These are phyloP conservation scores for Microbotryomycetes sp. DNA, from an alignment of 1,284 basidiomycete species.

Conservation along the genomic window DNA sequence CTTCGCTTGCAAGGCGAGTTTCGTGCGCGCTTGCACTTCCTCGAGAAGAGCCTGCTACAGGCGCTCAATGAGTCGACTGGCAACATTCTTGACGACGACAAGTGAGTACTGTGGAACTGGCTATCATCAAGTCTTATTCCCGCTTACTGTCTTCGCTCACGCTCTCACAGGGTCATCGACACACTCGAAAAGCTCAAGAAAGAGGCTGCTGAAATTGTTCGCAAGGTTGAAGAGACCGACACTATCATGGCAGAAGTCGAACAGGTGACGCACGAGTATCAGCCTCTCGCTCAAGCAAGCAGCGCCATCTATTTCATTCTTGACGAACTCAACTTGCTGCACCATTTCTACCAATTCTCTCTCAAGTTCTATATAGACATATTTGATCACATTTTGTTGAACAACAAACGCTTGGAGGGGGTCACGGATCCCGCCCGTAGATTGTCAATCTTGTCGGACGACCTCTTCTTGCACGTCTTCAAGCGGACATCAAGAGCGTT, in stretches of 20 bases:
- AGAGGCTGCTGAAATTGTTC: conserved; percentile 92
- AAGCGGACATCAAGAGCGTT: conserved; percentile 84
- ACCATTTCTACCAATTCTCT: conserved; percentile 99
- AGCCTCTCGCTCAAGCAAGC: conserved; percentile 91
- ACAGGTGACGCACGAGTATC: conserved; percentile 87
- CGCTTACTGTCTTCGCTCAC: background rate
- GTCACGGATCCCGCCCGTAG: conserved; percentile 68
- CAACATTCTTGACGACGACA: conserved; percentile 98
- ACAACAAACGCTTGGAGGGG: conserved; percentile 79
- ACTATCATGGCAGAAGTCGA: conserved; percentile 94
- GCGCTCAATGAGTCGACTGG: conserved; percentile 95
- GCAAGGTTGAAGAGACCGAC: conserved; percentile 97
- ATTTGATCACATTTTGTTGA: conserved; percentile 87
- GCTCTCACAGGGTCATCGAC: conserved; percentile 62
- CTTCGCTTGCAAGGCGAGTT: conserved; percentile 99
- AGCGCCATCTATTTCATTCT: conserved; percentile 96
- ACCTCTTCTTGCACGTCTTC: conserved; percentile 86
- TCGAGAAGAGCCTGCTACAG: conserved; percentile 88
- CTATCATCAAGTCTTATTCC: background rate
- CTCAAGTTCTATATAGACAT: conserved; percentile 97
- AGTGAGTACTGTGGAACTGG: conserved; percentile 41
- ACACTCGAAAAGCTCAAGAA: conserved; percentile 94
- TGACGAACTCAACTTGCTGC: conserved; percentile 86
- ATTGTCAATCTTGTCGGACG: conserved; percentile 75
- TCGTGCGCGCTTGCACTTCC: conserved; percentile 79